Percentiles rank a stretch among this genome's conserved stretches.
Conservation (phyloP, 768 basidiomycete genomes). For the Phaffia tasmanica region DNA sequence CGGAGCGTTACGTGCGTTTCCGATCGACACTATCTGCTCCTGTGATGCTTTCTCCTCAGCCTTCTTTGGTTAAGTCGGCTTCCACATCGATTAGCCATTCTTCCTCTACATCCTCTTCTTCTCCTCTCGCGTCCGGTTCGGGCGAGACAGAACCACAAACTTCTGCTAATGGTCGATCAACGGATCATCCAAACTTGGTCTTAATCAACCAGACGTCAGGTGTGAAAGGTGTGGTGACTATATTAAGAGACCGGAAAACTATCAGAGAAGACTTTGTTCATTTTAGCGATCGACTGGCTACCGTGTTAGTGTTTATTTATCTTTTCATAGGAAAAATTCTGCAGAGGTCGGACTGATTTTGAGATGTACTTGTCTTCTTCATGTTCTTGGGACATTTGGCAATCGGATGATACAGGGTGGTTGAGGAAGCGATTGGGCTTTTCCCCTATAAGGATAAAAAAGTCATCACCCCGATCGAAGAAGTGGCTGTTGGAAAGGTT, state of each 20-base stretch:
- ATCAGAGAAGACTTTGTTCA: conserved; percentile 80
- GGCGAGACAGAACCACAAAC: no score
- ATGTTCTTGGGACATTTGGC: background rate
- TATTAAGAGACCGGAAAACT: conserved; percentile 62
- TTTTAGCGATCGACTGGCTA: conserved; percentile 41
- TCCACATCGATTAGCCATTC: background rate
- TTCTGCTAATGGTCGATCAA: background rate
- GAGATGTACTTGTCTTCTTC: background rate
- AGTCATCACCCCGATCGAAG: conserved; percentile 58
- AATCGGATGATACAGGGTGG: conserved; percentile 39
- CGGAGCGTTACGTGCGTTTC: conserved; percentile 63
- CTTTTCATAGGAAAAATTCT: background rate
- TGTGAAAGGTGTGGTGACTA: conserved; percentile 82
- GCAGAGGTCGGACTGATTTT: background rate
- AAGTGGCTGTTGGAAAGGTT: conserved; percentile 50
- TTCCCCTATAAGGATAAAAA: conserved; percentile 55
- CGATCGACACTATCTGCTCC: conserved; percentile 54
- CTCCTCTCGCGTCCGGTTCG: no score
- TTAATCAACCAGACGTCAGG: conserved; percentile 71
- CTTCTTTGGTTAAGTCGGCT: background rate
- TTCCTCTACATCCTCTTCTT: no score
- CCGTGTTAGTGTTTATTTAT: conserved; percentile 3
- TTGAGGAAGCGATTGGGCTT: conserved; percentile 70
- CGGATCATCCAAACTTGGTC: conserved; percentile 42
- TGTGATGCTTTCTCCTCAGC: background rate